These are phyloP conservation scores for Gremmenia infestans DNA, from an alignment of 2,329 filamentous ascomycete species.

Conservation along the genomic window DNA sequence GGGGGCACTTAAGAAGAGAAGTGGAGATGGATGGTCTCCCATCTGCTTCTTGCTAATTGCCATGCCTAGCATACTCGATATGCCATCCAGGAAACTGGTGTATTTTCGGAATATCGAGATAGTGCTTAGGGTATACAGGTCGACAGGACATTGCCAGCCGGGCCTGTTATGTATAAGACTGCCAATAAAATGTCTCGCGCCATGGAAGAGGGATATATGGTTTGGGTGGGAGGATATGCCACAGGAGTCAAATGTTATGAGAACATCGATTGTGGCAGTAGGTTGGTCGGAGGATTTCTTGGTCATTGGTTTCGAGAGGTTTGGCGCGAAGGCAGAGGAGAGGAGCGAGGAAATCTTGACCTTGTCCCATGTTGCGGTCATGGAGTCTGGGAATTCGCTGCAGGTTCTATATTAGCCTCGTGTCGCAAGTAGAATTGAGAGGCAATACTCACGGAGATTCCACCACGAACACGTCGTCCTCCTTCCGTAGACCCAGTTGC, in stretches of 20 bases:
- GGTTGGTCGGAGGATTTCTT: slow-evolving; percentile 33
- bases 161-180: slow-evolving; percentile 58
- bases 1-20: slow-evolving; percentile 70
- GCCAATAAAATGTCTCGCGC: slow-evolving; percentile 68
- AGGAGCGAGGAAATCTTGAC: slow-evolving; percentile 66
- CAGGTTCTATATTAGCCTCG: slow-evolving; percentile 5
- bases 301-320: slow-evolving; percentile 38
- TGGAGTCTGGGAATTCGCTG: slow-evolving; percentile 80
- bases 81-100: slow-evolving; percentile 66
- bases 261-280: slow-evolving; percentile 43
- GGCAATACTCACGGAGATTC: slow-evolving; percentile 59
- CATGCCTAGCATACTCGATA: slow-evolving; percentile 61
- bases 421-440: slow-evolving; percentile 5
- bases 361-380: slow-evolving; percentile 73
- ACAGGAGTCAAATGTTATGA: slow-evolving; percentile 82
- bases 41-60: slow-evolving; percentile 38
- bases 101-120: slow-evolving; percentile 79
- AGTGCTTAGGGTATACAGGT: slow-evolving; percentile 77
- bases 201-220: slow-evolving; percentile 83
- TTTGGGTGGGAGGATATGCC: slow-evolving; percentile 90
- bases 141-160: slow-evolving; percentile 67
- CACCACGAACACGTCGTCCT: slow-evolving; percentile 80
- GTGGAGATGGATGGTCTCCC: slow-evolving; percentile 47
- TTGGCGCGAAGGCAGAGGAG: slow-evolving; percentile 67
- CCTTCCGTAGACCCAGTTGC: slow-evolving; percentile 65